Evolutionary conservation across 352 stramenopile genomes (phyloP), one percentile per base, ranked within the genome.

Genomic region (Phytophthora ohioensis): DNA sequence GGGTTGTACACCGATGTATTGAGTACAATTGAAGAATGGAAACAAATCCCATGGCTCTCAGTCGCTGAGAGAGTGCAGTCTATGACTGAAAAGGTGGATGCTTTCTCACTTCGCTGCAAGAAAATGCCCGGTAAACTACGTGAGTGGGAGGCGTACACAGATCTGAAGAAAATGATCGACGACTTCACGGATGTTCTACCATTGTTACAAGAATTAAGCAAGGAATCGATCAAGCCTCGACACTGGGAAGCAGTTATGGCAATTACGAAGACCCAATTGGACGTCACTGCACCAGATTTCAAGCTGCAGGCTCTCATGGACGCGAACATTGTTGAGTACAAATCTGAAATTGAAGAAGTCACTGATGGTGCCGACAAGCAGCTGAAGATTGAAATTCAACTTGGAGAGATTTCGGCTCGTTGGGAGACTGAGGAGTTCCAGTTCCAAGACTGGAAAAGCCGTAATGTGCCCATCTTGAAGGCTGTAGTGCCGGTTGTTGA

Each of bases 221-320:
- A 99, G 59, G 89, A 97, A 49, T 98, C 93, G 9, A 99, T 99
- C 67, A 95, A 96, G 63, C 86, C 93, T 32, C 89, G 98, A 9
- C 98, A 99, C 67, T 99, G 97, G 97, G 91, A 98, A 41, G 97
- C 98, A 34, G 95, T 99, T 13, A 98, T 97, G 85, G 85, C 98
- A 49, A 97, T 95, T 62, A 99, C 94, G 0, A 88, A 91, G 5
- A 95, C 89, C 5, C 90, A 97, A 42, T 92, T 99, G 46, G 95
- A 99, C 51, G 90, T 99, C 36, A 94, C 92, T 2, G 91, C 91
- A 1, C 82, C 91, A 4, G 97, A 99, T 64, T 99, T 99, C 70
- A 98, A 98, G 76, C 86, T 99, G 1, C 88, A 98, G 65, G 92
- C 96, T 41, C 79, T 99, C 2, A 93, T 98, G 84, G 94, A 98